A percentile compares a stretch with the other conserved stretches of the same genome.
These are phyloP conservation scores for Eimeria sp. DNA, from an alignment of 169 alveolate species.

Conservation along the genomic window DNA sequence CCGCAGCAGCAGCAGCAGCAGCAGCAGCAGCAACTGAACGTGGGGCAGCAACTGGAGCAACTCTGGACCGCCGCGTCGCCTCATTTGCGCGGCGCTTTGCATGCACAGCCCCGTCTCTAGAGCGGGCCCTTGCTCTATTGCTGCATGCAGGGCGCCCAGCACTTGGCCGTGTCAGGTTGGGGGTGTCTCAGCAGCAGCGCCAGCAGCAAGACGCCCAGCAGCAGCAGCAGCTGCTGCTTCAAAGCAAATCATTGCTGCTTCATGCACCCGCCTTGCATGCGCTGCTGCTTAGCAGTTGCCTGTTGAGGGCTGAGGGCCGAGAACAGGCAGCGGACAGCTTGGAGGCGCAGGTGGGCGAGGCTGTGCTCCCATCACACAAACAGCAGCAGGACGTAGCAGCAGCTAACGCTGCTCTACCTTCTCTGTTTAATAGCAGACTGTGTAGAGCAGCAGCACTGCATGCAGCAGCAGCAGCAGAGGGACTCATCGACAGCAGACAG, in stretches of 20 bases:
- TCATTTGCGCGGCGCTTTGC: slow-evolving; percentile 21
- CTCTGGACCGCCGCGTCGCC: neutral
- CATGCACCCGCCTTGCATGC: slow-evolving; percentile 59
- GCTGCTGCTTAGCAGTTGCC: slow-evolving; percentile 52
- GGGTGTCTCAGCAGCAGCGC: neutral
- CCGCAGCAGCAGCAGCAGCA: slow-evolving; percentile 25
- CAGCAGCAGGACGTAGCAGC: neutral
- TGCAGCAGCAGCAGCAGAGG: slow-evolving; percentile 60
- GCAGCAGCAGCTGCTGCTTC: slow-evolving; percentile 40
- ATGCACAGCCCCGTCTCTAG: slow-evolving; percentile 25
- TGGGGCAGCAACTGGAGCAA: neutral
- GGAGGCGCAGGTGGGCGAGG: slow-evolving; percentile 10
- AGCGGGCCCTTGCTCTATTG: neutral
- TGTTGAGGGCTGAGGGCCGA: slow-evolving; percentile 50
- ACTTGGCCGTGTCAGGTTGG: neutral
- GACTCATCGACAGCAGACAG: slow-evolving; percentile 34
- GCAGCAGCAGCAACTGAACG: neutral
- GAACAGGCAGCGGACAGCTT: slow-evolving; percentile 30
- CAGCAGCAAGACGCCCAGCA: slow-evolving; percentile 1
- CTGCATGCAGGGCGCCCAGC: neutral
- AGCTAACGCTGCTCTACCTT: neutral
- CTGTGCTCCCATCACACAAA: neutral
- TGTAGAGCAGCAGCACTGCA: slow-evolving; percentile 23
- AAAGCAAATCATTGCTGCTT: slow-evolving; percentile 15
- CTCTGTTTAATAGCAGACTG: neutral